Base-by-base conservation (phyloP, 371 early-diverging fungal genomes). In the Chytridiales sp. region DNA sequence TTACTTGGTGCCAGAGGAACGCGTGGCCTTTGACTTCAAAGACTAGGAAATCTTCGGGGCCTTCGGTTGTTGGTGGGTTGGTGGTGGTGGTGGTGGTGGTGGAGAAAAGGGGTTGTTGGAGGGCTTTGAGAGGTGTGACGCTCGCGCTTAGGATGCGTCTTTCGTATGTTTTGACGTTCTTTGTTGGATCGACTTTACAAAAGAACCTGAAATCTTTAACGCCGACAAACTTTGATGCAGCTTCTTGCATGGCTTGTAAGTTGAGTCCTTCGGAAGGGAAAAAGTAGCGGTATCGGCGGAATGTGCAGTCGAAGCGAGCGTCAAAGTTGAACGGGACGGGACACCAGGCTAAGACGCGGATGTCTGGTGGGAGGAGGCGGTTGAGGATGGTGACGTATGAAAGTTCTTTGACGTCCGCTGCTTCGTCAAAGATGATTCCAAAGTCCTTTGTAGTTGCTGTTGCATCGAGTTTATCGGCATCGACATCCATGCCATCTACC, bases 1-100 rank as follows among this genome's bases (percentile, higher is more conserved):
- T 88, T 32, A 98, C 95, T 73, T 95, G 97, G 77, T 97, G 97
- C 95, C 94, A 97, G 39, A 97, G 72, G 57, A 97, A 97, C 15
- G 95, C 95, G 0, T 86, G 85, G 19, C 95, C 95, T 19, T 64
- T 68, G 35, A 78, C 68, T 29, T 64, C 64, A 58, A 74, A 75
- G 13, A 70, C 73, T 34, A 66, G 51, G 43, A 74, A 63, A 1
- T 42, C 24, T 1, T 50, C 52, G 27, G 61, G 39, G 22, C 9
- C 9, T 35, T 2, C n/a, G 51, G 17, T 31, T 15, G 17, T 32
- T n/a, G n/a, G 44, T 56, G 11, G 36, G 30, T n/a, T 34, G 35
- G 35, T 34, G 26, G 38, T 42, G 1, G 58, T 57, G 30, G 59
- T 57, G 5, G 36, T 53, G 41, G 5, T 1, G 41, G 39, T 17